phyloP scores from a whole-genome alignment of 441 rosid genomes.

The Eruca vesicaria region DNA sequence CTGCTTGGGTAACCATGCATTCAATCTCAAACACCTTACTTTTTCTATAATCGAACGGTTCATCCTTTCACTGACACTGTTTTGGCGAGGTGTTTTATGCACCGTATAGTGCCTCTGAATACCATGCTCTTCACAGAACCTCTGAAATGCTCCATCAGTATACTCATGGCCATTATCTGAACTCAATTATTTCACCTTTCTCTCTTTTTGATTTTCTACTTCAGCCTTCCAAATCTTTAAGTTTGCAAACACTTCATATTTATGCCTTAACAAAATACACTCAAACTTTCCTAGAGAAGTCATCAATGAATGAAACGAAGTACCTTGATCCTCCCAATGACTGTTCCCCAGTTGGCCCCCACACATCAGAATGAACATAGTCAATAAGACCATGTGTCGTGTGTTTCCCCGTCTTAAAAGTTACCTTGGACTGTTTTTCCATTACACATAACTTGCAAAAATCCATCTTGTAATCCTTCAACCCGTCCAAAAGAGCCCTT shows the following conservation, averaged over 20 bases:
- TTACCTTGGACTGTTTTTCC: no score
- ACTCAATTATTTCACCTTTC: not conserved
- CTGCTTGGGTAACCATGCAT: no score
- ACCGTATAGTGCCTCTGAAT: not conserved
- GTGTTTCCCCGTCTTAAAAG: no score
- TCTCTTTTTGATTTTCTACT: not conserved
- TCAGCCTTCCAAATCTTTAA: not conserved
- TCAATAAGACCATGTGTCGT: not conserved
- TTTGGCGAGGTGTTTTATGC: not conserved
- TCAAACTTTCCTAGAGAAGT: not conserved
- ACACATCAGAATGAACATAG: no score
- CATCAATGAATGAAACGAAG: no score
- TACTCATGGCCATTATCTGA: not conserved
- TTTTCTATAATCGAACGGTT: not conserved
- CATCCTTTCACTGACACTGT: not conserved
- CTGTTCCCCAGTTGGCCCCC: no score
- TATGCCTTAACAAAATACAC: not conserved
- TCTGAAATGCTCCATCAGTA: not conserved
- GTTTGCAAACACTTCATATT: not conserved
- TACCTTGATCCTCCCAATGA: no score
- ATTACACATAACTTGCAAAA: no score
- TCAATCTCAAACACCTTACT: no score
- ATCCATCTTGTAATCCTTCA: not conserved
- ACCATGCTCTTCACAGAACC: not conserved
- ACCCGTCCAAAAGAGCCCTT: no score